Evolutionary conservation across 73 alveolate genomes (phyloP).

Genomic region (Tetrahymena borealis): DNA sequence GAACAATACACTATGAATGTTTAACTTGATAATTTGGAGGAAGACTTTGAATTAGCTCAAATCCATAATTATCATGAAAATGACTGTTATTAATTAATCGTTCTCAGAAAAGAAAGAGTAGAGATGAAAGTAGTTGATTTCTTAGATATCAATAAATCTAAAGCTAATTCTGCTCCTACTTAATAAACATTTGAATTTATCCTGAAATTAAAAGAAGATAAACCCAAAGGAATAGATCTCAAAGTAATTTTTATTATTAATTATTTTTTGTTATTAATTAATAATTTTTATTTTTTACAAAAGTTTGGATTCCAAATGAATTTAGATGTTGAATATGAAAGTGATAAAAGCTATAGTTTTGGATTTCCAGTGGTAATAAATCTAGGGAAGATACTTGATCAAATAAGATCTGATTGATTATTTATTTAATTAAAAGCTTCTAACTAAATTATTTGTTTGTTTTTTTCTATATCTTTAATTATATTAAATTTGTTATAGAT

Average conservation of each 20-base stretch:
- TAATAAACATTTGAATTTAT: neutral
- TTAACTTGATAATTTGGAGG: neutral
- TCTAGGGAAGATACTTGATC: neutral
- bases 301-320: neutral
- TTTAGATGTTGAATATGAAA: neutral
- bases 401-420: neutral
- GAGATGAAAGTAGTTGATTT: neutral
- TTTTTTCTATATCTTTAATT: neutral
- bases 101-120: neutral
- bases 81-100: neutral
- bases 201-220: neutral
- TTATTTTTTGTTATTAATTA: neutral
- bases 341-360: neutral
- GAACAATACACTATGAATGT: neutral
- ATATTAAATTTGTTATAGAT: neutral
- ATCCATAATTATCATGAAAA: neutral
- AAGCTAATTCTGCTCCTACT: neutral
- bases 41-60: neutral
- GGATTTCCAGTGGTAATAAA: neutral
- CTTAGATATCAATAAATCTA: neutral
- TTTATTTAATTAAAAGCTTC: too few relatives aligned
- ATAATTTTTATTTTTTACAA: neutral
- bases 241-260: neutral
- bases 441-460: neutral
- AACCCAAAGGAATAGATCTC: neutral